A percentile compares a stretch with the other conserved stretches of the same genome.
These are phyloP conservation scores for Craspedostauros australis DNA, from an alignment of 108 stramenopile species.

Conservation along the genomic window DNA sequence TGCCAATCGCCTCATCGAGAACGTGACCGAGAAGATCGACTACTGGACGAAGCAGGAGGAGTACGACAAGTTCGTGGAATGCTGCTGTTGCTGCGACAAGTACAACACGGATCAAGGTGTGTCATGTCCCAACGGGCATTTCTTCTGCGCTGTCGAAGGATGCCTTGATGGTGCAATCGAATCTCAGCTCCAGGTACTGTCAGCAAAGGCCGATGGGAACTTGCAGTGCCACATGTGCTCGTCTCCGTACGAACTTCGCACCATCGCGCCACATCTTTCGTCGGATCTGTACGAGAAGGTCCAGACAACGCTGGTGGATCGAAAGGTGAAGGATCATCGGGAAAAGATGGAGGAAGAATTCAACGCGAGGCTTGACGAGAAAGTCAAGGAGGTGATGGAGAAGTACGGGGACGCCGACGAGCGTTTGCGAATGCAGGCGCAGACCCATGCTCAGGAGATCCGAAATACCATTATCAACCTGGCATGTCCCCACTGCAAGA, in stretches of 20 bases:
- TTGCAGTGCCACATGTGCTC: background rate
- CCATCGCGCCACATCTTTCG: background rate
- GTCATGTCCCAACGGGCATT: slow-evolving; percentile 3
- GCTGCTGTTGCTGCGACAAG: slow-evolving; percentile 3
- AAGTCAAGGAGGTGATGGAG: slow-evolving; percentile 1
- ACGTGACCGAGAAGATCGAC: background rate
- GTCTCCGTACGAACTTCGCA: background rate
- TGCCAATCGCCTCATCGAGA: background rate
- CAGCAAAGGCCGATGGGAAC: background rate
- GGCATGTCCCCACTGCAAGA: slow-evolving; percentile 8
- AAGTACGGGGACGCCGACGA: background rate
- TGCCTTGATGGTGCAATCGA: background rate
- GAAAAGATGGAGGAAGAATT: background rate
- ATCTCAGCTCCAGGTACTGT: background rate
- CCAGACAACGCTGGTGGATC: background rate
- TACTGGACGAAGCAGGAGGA: slow-evolving; percentile 3
- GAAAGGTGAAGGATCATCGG: background rate
- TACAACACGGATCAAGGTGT: slow-evolving; percentile 7
- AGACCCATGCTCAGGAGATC: background rate
- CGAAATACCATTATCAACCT: slow-evolving; percentile 7
- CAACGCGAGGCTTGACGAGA: slow-evolving; percentile 2
- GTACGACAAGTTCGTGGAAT: slow-evolving; percentile 8
- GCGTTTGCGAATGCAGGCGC: background rate
- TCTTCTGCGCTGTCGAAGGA: slow-evolving; percentile 5
- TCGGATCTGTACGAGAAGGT: background rate